A percentile compares a stretch with the other conserved stretches of the same genome.
Evolutionary conservation across 192 early-diverging fungal genomes (phyloP).

Genomic region (Backusella sp.): DNA sequence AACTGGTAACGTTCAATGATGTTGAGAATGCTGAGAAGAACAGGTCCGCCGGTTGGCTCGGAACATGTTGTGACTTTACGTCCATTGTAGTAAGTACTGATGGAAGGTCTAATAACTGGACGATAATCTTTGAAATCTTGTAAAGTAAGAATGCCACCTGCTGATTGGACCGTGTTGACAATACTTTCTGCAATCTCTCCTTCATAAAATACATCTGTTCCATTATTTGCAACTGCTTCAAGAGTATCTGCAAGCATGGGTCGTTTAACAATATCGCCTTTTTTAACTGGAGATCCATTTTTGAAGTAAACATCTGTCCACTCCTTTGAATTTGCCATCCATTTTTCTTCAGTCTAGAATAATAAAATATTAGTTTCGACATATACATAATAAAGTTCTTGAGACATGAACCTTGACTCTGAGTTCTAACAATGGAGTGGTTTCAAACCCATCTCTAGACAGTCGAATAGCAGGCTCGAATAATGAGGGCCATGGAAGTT

Average conservation of each 20-base stretch:
- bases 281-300: conserved; percentile 59
- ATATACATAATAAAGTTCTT: conserved; percentile 14
- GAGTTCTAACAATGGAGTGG: conserved; percentile 18
- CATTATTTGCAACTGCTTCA: conserved; percentile 60
- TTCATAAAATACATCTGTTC: conserved; percentile 52
- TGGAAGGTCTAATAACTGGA: conserved; percentile 55
- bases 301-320: conserved; percentile 66
- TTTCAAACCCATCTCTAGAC: conserved; percentile 69
- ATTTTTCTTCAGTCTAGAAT: conserved; percentile 3
- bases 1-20: conserved; percentile 83
- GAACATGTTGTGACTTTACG: conserved; percentile 68
- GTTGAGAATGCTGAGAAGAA: conserved; percentile 79
- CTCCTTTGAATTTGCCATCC: conserved; percentile 43
- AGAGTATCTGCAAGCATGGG: conserved; percentile 60
- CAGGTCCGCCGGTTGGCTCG: conserved; percentile 77
- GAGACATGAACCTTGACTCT: conserved; percentile 18
- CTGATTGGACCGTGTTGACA: conserved; percentile 55
- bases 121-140: conserved; percentile 73
- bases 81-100: conserved; percentile 77
- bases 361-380: not conserved
- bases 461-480: conserved; percentile 78
- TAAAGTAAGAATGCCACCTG: conserved; percentile 76
- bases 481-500: conserved; percentile 76
- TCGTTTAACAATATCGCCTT: conserved; percentile 67
- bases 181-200: conserved; percentile 69